These are phyloP conservation scores for Suillus spraguei DNA, from an alignment of 768 basidiomycete species.

Conservation along the genomic window DNA sequence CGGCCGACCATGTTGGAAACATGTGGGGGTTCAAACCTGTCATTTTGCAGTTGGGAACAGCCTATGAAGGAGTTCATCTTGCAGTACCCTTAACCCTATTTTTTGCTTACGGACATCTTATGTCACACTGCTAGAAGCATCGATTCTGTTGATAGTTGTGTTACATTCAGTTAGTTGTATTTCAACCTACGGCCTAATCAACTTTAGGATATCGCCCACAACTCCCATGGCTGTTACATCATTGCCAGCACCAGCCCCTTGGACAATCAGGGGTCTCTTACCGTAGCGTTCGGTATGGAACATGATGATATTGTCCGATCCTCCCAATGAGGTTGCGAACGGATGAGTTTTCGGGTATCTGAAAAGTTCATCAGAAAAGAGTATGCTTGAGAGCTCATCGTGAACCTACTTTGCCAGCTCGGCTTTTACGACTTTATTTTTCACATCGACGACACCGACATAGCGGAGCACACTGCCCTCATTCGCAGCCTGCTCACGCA, in stretches of 20 bases:
- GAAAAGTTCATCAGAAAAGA: slow-evolving; percentile 9
- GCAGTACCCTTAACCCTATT: slow-evolving; percentile 52
- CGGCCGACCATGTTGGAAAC: slow-evolving; percentile 33
- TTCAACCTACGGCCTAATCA: slow-evolving; percentile 28
- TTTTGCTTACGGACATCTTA: background rate
- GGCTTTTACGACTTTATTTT: slow-evolving; percentile 72
- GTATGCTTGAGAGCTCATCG: background rate
- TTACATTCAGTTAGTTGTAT: slow-evolving; percentile 10
- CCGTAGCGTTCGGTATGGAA: slow-evolving; percentile 95
- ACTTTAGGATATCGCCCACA: slow-evolving; percentile 78
- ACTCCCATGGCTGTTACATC: slow-evolving; percentile 99
- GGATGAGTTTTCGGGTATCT: slow-evolving; percentile 91
- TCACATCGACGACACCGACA: slow-evolving; percentile 91
- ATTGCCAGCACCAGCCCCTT: slow-evolving; percentile 97
- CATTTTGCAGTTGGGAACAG: slow-evolving; percentile 61
- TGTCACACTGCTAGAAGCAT: background rate
- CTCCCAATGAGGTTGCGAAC: slow-evolving; percentile 94
- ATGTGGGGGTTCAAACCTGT: slow-evolving; percentile 51
- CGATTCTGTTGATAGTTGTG: background rate
- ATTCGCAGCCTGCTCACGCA: slow-evolving; percentile 75
- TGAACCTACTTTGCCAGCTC: slow-evolving; percentile 81
- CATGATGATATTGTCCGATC: slow-evolving; percentile 97
- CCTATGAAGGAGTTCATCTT: slow-evolving; percentile 65
- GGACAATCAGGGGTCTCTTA: slow-evolving; percentile 86
- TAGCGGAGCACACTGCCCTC: slow-evolving; percentile 89